Percentiles rank a stretch among this genome's conserved stretches.
Evolutionary conservation across 1,284 basidiomycete genomes (phyloP).

Genomic region (Ceratobasidium sp.): DNA sequence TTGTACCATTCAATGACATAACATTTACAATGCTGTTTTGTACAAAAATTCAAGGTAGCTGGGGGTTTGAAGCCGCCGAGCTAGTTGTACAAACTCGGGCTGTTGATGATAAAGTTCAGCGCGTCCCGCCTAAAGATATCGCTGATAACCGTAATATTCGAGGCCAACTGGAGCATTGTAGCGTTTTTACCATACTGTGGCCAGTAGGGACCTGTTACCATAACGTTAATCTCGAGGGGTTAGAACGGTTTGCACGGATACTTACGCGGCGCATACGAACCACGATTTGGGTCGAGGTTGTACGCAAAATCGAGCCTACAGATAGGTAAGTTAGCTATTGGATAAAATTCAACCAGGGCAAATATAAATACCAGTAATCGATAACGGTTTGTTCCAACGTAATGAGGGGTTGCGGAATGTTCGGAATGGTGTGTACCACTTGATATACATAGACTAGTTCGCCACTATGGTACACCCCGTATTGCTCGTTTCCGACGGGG

Average conservation of each 20-base stretch:
- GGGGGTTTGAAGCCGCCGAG: too few relatives aligned
- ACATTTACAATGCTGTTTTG: too few relatives aligned
- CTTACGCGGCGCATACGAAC: neutral
- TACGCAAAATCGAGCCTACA: constrained; percentile 35
- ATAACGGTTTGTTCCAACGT: neutral
- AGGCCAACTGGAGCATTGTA: constrained; percentile 5
- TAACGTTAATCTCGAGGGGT: neutral
- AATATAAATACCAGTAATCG: constrained; percentile 30
- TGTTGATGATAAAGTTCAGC: constrained; percentile 14
- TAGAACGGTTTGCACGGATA: neutral
- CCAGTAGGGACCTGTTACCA: constrained; percentile 3
- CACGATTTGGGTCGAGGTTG: constrained; percentile 17
- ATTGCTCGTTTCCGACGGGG: constrained; percentile 6
- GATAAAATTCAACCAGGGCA: neutral
- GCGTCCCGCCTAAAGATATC: constrained; percentile 34
- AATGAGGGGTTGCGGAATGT: neutral
- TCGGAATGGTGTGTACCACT: neutral
- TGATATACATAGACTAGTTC: constrained; percentile 16
- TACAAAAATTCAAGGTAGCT: too few relatives aligned
- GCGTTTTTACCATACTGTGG: constrained; percentile 15
- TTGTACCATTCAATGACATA: too few relatives aligned
- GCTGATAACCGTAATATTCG: constrained; percentile 12
- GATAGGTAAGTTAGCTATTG: neutral
- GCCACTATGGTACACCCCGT: constrained; percentile 19
- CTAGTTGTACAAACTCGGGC: constrained; percentile 34